phyloP scores from a whole-genome alignment of 495 filamentous ascomycete species.

The Xylaria palmicola region DNA sequence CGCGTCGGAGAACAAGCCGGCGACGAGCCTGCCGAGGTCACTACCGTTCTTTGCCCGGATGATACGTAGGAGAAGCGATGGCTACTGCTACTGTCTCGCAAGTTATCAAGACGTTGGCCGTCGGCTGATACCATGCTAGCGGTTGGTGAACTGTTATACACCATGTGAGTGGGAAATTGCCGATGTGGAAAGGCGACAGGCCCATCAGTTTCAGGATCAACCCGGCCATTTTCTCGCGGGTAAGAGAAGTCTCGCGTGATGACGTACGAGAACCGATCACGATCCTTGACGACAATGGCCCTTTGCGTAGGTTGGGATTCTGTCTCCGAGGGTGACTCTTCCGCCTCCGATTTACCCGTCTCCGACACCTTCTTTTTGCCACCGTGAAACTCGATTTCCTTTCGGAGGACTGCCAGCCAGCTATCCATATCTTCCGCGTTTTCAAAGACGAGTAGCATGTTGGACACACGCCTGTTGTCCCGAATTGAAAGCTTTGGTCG shows the following conservation, averaged over 20 bases:
- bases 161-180: slow-evolving; percentile 20
- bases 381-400: slow-evolving; percentile 67
- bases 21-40: slow-evolving; percentile 56
- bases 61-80: slow-evolving; percentile 62
- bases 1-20: slow-evolving; percentile 49
- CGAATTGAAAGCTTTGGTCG: slow-evolving; percentile 71
- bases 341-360: slow-evolving; percentile 46
- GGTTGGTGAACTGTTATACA: slow-evolving; percentile 47
- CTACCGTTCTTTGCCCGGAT: slow-evolving; percentile 56
- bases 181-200: slow-evolving; percentile 14
- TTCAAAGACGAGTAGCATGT: slow-evolving; percentile 77
- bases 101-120: slow-evolving; percentile 47
- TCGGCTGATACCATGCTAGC: slow-evolving; percentile 51
- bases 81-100: slow-evolving; percentile 46
- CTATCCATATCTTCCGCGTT: slow-evolving; percentile 80
- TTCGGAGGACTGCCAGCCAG: slow-evolving; percentile 70
- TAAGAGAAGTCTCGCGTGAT: slow-evolving; percentile 36
- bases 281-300: slow-evolving; percentile 53
- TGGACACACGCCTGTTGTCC: slow-evolving; percentile 61
- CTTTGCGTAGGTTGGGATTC: slow-evolving; percentile 50
- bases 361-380: slow-evolving; percentile 66
- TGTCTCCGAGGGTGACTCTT: slow-evolving; percentile 36
- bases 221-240: slow-evolving; percentile 24
- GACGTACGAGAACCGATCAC: slow-evolving; percentile 40
- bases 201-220: slow-evolving; percentile 22